phyloP scores from a whole-genome alignment of 2,329 filamentous ascomycete species.

The Dichotomopilus funicola region DNA sequence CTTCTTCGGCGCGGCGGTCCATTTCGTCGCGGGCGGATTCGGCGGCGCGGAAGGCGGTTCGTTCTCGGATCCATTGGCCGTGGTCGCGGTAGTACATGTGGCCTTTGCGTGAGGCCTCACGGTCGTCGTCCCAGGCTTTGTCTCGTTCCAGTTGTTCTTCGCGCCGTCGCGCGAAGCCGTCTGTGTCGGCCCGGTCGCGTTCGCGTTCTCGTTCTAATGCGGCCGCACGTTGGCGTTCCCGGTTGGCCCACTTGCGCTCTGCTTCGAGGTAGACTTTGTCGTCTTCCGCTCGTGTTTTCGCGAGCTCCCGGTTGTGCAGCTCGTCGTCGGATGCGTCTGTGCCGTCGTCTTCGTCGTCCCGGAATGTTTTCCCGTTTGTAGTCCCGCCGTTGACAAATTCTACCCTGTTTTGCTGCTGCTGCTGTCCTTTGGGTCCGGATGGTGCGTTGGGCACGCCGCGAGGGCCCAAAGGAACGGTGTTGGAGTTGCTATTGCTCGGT shows the following conservation, averaged over 20 bases:
- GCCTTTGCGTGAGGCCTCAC: constrained; percentile 64
- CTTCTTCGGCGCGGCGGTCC: constrained; percentile 71
- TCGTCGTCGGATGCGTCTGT: constrained; percentile 84
- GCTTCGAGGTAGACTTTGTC: constrained; percentile 79
- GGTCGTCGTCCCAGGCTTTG: constrained; percentile 80
- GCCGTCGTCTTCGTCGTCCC: constrained; percentile 66
- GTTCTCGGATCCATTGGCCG: constrained; percentile 76
- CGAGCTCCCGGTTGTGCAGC: constrained; percentile 63
- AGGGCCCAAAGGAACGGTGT: constrained; percentile 71
- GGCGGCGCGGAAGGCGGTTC: constrained; percentile 62
- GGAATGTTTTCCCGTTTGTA: constrained; percentile 55
- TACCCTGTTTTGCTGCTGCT: constrained; percentile 56
- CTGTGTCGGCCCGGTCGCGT: constrained; percentile 69
- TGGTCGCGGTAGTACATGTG: constrained; percentile 85
- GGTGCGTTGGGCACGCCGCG: constrained; percentile 68
- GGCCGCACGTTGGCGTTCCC: constrained; percentile 75
- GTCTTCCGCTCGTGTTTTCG: constrained; percentile 66
- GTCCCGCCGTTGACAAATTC: constrained; percentile 75
- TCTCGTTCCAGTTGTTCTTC: constrained; percentile 59
- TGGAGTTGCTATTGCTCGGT: constrained; percentile 44
- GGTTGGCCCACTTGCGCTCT: constrained; percentile 83
- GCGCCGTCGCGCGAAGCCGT: constrained; percentile 58
- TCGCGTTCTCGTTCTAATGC: constrained; percentile 80
- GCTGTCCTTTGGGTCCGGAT: constrained; percentile 57
- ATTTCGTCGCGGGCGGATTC: constrained; percentile 75